Conservation (phyloP, 2,329 filamentous ascomycete species). For the Alternaria sp. region DNA sequence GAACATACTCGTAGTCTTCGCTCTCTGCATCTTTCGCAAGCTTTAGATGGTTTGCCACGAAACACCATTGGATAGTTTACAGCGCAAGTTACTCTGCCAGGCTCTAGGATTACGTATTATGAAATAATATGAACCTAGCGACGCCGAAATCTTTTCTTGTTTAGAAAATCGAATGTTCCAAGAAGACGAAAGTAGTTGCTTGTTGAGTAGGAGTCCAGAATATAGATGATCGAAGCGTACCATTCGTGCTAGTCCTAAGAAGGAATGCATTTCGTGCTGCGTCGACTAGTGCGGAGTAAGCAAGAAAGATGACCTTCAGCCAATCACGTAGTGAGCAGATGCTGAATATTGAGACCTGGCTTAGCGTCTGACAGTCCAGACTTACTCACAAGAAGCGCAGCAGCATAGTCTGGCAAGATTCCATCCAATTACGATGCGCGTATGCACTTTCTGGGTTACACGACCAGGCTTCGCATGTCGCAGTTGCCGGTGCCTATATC, state of each 20-base stretch:
- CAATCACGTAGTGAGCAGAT: not conserved
- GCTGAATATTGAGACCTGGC: not conserved
- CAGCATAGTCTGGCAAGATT: not conserved
- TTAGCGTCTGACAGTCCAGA: not conserved
- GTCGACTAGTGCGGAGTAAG: not conserved
- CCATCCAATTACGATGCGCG: not conserved
- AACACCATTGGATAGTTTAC: constrained; percentile 16
- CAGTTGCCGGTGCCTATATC: not conserved
- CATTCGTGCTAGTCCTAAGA: not conserved
- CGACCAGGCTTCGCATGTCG: not conserved
- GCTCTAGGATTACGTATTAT: not conserved
- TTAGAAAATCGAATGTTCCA: not conserved
- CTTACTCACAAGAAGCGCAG: not conserved
- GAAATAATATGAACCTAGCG: not conserved
- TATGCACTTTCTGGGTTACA: not conserved
- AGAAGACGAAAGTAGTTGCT: not conserved
- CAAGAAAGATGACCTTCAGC: not conserved
- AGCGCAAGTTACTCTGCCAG: not conserved
- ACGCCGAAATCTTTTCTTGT: not conserved
- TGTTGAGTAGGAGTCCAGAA: not conserved
- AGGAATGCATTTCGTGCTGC: constrained; percentile 12
- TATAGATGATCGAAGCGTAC: not conserved
- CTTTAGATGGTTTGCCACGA: constrained; percentile 31
- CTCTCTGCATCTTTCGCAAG: constrained; percentile 29
- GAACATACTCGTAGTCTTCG: constrained; percentile 21